Evolutionary conservation across 306 rosid genomes (phyloP), one percentile per base, ranked within the genome.

Genomic region (Trifolium subterraneum): DNA sequence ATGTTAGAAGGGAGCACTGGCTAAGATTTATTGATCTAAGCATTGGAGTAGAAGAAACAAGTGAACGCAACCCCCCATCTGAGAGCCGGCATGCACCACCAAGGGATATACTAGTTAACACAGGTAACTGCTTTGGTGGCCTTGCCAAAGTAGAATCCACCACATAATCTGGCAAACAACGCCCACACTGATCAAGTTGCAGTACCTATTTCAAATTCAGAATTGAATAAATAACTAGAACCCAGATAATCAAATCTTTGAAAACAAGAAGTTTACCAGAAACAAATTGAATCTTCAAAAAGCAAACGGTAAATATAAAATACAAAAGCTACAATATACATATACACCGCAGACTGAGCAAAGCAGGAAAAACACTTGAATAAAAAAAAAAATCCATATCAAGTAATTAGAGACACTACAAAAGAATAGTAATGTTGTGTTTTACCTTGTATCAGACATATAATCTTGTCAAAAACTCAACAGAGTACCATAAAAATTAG

Each of bases 11-110:
- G 69, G 98, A 90, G 85, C 99, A 95, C 87, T 84, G 93, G 85
- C 92, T 88, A 71, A 95, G 88, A 83, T 95, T 88, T 68, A 95
- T 69, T 4, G 98, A 92, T 76, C 81, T 78, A 76, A 95, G 86
- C 50, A 77, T 84, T 29, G 97, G 90, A 74, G 92, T 82, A 58
- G 98, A 84, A 78, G 92, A 90, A 74, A 89, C 84, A 59, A 95
- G 87, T 59, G 84, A 69, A 9, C 66, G 76, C 61, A 95, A 76
- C 18, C 99, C 99, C 66, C 31, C 80, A 78, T 95, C 96, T 12
- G 99, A 87, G 78, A 95, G 93, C 66, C 97, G 89, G 41, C 97
- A 95, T 29, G 96, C 99, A 72, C 97, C 99, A 69, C 81, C 73
- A 22, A 94, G 64, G 60, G 99, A 92, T 74, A 95, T 71, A 56